Percentiles rank a stretch among this genome's conserved stretches.
These are phyloP conservation scores for Penstemon newberryi DNA, from an alignment of 257 asterid species.

Conservation along the genomic window DNA sequence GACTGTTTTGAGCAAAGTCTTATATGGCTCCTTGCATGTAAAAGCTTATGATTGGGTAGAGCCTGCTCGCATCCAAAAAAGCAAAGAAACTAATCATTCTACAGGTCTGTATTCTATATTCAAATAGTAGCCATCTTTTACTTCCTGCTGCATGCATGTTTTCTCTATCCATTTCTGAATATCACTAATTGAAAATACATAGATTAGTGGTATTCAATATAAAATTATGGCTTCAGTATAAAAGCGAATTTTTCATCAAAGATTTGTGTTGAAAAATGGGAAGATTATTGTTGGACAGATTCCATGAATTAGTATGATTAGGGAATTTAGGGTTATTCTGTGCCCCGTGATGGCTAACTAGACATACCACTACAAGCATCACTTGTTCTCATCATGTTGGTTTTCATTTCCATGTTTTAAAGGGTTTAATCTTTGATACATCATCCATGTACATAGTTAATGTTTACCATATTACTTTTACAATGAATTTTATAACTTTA, in stretches of 20 bases:
- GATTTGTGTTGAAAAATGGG: constrained; percentile 3
- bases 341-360: no score
- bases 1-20: constrained; percentile 92
- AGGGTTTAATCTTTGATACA: no score
- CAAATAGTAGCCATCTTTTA: neutral
- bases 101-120: constrained; percentile 52
- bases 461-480: no score
- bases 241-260: neutral
- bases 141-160: constrained; percentile 17
- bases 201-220: neutral
- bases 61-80: constrained; percentile 61
- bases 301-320: no score
- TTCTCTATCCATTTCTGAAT: constrained; percentile 7
- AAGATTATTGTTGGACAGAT: neutral
- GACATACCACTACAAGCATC: no score
- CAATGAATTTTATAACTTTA: no score
- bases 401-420: no score
- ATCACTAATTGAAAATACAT: neutral
- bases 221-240: neutral
- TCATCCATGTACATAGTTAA: no score
- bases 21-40: constrained; percentile 93
- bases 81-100: constrained; percentile 48
- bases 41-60: constrained; percentile 97
- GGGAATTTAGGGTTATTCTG: no score
- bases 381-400: no score